Evolutionary conservation across 2,329 filamentous ascomycete genomes (phyloP).

Genomic region (Aureobasidium sp.): DNA sequence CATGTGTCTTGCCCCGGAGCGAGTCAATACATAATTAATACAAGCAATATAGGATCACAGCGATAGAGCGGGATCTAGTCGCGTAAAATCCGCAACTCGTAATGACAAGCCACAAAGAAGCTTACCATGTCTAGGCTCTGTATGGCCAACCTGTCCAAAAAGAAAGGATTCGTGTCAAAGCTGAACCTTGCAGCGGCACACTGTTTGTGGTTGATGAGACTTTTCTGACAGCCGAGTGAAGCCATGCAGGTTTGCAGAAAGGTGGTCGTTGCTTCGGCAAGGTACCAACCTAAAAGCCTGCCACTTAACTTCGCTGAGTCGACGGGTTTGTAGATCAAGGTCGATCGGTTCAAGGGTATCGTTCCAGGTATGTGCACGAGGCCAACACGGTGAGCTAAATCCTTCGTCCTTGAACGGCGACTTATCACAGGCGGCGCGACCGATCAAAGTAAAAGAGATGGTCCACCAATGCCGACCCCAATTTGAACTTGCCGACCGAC

Average conservation of each 20-base stretch:
- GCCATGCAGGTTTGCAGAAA: neutral
- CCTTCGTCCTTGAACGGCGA: neutral
- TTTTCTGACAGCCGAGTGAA: neutral
- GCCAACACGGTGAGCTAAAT: neutral
- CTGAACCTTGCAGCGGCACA: neutral
- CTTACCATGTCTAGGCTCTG: neutral
- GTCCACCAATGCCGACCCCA: neutral
- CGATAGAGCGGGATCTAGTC: neutral
- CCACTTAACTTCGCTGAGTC: neutral
- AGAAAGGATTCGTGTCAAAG: neutral
- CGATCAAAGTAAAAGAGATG: neutral
- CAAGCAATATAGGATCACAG: neutral
- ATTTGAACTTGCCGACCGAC: neutral
- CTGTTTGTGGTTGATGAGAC: constrained; percentile 3
- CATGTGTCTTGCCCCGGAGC: neutral
- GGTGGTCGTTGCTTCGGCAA: constrained; percentile 7
- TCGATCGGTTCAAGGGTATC: neutral
- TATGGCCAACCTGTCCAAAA: neutral
- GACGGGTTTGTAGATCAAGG: neutral
- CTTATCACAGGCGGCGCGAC: neutral
- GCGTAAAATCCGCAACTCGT: neutral
- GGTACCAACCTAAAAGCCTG: constrained; percentile 4
- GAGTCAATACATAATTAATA: neutral
- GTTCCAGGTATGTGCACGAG: constrained; percentile 1
- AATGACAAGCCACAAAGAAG: neutral